Percentiles rank a stretch among this genome's conserved stretches.
These are phyloP conservation scores for Lipomyces orientalis DNA, from an alignment of 805 yeast genomes.

Conservation along the genomic window DNA sequence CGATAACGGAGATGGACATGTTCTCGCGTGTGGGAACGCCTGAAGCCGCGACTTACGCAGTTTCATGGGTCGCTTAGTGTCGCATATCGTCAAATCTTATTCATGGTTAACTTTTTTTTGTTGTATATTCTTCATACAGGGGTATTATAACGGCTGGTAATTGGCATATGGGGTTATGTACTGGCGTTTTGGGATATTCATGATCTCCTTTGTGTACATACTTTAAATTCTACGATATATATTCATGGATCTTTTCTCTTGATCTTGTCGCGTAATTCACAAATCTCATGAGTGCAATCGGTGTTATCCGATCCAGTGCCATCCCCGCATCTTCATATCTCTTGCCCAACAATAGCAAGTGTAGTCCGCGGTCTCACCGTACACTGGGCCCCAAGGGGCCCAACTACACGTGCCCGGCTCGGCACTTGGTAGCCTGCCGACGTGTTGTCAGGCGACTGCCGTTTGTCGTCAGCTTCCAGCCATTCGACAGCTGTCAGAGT, in stretches of 20 bases:
- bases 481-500: slow-evolving; percentile 82
- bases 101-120: background rate
- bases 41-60: background rate
- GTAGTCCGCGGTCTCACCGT: too few relatives aligned
- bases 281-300: too few relatives aligned
- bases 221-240: too few relatives aligned
- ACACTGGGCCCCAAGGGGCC: too few relatives aligned
- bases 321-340: slow-evolving; percentile 79
- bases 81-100: background rate
- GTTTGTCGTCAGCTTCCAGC: slow-evolving; percentile 76
- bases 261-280: too few relatives aligned
- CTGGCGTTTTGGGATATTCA: too few relatives aligned
- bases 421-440: slow-evolving; percentile 39
- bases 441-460: slow-evolving; percentile 40
- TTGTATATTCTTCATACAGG: background rate
- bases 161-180: too few relatives aligned
- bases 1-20: background rate
- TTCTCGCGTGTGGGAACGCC: background rate
- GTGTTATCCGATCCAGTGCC: slow-evolving; percentile 61
- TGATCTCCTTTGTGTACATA: too few relatives aligned
- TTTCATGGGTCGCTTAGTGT: background rate
- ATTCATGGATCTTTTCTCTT: too few relatives aligned
- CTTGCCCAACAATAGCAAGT: slow-evolving; percentile 56
- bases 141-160: too few relatives aligned
- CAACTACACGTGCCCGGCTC: slow-evolving; percentile 62